A percentile compares a stretch with the other conserved stretches of the same genome.
Conservation (phyloP, 306 rosid genomes). For the Fragaria vesca region DNA sequence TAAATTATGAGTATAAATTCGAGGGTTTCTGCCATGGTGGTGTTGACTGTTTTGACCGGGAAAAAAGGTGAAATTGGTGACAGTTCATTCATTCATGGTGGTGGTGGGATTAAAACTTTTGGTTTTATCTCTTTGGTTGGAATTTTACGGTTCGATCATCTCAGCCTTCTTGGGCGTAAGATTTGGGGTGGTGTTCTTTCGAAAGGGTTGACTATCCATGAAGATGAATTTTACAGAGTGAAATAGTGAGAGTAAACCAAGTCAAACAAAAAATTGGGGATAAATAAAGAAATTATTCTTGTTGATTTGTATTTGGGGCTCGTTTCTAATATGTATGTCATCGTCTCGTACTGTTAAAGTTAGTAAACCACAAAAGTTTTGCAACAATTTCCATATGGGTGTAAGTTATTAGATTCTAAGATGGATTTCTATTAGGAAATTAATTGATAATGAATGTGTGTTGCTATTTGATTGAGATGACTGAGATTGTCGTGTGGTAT, state of each 20-base stretch:
- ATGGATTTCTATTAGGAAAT: background rate
- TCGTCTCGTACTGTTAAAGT: too few relatives aligned
- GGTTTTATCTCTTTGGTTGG: background rate
- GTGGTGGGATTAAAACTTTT: background rate
- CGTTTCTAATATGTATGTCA: background rate
- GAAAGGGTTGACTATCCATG: background rate
- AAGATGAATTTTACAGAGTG: background rate
- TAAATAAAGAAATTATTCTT: background rate
- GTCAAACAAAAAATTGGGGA: background rate
- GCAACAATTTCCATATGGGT: background rate
- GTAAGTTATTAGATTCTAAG: background rate
- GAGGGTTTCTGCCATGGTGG: background rate
- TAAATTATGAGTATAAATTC: slow-evolving; percentile 2
- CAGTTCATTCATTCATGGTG: background rate
- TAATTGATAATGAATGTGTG: background rate
- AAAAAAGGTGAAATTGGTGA: background rate
- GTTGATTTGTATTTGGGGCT: background rate
- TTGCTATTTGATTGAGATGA: background rate
- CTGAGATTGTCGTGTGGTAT: background rate
- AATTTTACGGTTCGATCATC: slow-evolving; percentile 2
- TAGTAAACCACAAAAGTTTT: background rate
- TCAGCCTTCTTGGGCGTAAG: slow-evolving; percentile 9
- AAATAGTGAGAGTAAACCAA: background rate
- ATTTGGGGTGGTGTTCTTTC: background rate
- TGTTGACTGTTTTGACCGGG: slow-evolving; percentile 18